Evolutionary conservation across 1,284 basidiomycete species (phyloP).

Genomic region (Ganoderma boninense): DNA sequence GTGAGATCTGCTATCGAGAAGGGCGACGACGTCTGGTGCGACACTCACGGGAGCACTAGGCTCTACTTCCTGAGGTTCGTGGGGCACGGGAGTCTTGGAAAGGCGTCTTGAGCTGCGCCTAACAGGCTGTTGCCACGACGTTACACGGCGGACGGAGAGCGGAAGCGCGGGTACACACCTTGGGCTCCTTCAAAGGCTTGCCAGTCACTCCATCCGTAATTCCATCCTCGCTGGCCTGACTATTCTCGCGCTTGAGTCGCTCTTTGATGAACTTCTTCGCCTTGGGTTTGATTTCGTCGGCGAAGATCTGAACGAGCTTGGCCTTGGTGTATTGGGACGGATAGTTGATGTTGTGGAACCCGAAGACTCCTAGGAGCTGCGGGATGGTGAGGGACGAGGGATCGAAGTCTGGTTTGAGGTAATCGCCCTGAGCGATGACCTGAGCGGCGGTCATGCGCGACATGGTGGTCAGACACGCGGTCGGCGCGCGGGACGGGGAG

Average conservation of each 20-base stretch:
- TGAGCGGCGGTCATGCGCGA: constrained; percentile 77
- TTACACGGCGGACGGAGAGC: constrained; percentile 2
- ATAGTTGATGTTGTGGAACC: constrained; percentile 83
- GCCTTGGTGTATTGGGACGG: constrained; percentile 86
- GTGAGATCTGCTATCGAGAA: not conserved
- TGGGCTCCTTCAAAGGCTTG: constrained; percentile 56
- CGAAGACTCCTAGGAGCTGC: constrained; percentile 83
- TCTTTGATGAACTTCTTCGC: constrained; percentile 71
- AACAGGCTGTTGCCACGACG: constrained; percentile 26
- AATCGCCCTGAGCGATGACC: constrained; percentile 77
- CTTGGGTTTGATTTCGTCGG: constrained; percentile 76
- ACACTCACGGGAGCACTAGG: constrained; percentile 50
- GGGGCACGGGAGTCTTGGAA: constrained; percentile 42
- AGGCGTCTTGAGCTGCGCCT: constrained; percentile 48
- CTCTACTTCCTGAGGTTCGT: constrained; percentile 20
- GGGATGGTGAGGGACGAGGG: constrained; percentile 81
- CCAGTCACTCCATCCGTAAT: constrained; percentile 84
- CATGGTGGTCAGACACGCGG: constrained; percentile 51
- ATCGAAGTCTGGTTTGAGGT: constrained; percentile 88
- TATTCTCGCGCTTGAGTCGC: constrained; percentile 69
- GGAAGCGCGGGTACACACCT: constrained; percentile 43
- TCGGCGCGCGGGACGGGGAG: constrained; percentile 36
- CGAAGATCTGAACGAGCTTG: constrained; percentile 85
- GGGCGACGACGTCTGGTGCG: constrained; percentile 44
- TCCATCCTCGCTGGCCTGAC: constrained; percentile 79